phyloP scores from a whole-genome alignment of 2,329 filamentous ascomycete genomes.

The Zasmidium citrigriseum region DNA sequence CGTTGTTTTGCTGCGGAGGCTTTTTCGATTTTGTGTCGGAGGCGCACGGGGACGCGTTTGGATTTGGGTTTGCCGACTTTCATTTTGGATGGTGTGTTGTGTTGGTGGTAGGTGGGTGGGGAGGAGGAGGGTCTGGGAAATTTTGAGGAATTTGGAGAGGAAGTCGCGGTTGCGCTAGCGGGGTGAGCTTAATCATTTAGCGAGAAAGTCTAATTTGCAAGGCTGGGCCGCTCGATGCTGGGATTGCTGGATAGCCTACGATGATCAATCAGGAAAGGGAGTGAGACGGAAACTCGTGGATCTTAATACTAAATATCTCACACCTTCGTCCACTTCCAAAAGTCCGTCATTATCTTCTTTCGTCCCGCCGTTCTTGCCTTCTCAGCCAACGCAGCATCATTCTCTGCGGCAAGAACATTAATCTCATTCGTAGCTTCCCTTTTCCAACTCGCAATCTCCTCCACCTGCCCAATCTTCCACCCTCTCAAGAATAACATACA shows the following conservation, averaged over 20 bases:
- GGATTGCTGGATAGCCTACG: too few species aligned
- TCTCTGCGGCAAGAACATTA: conserved; percentile 26
- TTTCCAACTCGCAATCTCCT: conserved; percentile 41
- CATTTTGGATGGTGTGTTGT: conserved; percentile 19
- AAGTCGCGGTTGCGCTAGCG: neutral
- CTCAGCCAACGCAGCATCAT: conserved; percentile 23
- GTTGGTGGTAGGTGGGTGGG: neutral
- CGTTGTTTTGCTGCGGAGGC: conserved; percentile 85
- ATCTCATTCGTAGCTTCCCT: conserved; percentile 25
- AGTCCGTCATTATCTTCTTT: conserved; percentile 28
- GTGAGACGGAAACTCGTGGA: neutral
- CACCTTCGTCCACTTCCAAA: conserved; percentile 36
- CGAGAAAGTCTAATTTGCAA: neutral
- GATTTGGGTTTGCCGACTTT: conserved; percentile 71
- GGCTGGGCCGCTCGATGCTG: neutral
- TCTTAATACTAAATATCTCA: conserved; percentile 6
- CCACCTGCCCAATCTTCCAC: conserved; percentile 62
- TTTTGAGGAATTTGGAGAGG: neutral
- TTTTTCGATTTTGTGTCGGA: conserved; percentile 96
- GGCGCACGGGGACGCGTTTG: conserved; percentile 84
- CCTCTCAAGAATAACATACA: conserved; percentile 57
- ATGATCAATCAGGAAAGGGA: neutral
- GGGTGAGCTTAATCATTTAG: neutral
- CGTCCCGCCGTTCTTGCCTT: conserved; percentile 27
- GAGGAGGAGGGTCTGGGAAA: neutral